phyloP scores from a whole-genome alignment of 192 early-diverging fungal species.

The Funneliformis geosporum region DNA sequence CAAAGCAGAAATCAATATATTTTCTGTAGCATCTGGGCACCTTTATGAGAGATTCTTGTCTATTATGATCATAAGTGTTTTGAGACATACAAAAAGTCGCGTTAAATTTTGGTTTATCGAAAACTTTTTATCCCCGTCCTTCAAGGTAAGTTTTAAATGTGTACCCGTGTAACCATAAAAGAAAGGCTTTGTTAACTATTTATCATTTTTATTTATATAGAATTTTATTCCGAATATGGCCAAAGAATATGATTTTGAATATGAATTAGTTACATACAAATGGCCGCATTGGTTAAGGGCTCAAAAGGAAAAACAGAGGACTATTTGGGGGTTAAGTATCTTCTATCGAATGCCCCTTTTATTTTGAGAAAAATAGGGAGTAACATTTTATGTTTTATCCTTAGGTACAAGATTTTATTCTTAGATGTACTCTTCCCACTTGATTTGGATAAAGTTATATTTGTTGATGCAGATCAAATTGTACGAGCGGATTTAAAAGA shows the following conservation, averaged over 20 bases:
- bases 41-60: conserved; percentile 96
- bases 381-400: not conserved
- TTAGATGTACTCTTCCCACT: conserved; percentile 97
- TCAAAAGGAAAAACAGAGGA: conserved; percentile 94
- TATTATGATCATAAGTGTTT: conserved; percentile 95
- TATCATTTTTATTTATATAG: conserved; percentile 38
- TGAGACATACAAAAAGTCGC: conserved; percentile 80
- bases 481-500: conserved; percentile 95
- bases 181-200: no score
- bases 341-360: not conserved
- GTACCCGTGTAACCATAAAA: not conserved
- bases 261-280: conserved; percentile 96
- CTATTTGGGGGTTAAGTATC: conserved; percentile 85
- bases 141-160: conserved; percentile 64
- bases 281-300: conserved; percentile 96
- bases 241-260: conserved; percentile 83
- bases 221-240: conserved; percentile 90
- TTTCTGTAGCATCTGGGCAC: conserved; percentile 97
- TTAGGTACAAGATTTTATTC: conserved; percentile 94
- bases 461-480: conserved; percentile 99
- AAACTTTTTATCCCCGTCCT: conserved; percentile 95
- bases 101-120: conserved; percentile 99
- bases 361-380: not conserved
- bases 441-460: conserved; percentile 89
- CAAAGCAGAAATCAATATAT: conserved; percentile 83